A percentile compares a stretch with the other conserved stretches of the same genome.
phyloP scores from a whole-genome alignment of 179 eudicot species.

The Actinidia arguta region DNA sequence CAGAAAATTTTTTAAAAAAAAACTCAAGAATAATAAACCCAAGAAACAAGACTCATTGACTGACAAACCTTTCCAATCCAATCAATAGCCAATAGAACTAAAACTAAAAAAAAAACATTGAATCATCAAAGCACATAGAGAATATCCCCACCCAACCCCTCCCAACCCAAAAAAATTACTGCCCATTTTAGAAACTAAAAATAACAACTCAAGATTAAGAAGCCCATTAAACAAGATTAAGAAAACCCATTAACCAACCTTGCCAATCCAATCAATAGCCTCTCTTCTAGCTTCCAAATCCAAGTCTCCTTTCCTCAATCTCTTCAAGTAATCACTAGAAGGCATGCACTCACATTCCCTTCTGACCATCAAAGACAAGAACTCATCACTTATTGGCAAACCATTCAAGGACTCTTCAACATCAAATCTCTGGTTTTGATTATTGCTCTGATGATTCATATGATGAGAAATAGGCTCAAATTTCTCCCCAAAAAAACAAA shows the following conservation, averaged over 20 bases:
- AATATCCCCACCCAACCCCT: neutral
- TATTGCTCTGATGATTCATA: no score
- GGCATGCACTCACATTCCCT: conserved; percentile 55
- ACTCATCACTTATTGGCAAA: no score
- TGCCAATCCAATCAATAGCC: conserved; percentile 20
- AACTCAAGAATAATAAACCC: neutral
- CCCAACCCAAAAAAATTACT: no score
- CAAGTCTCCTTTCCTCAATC: conserved; percentile 51
- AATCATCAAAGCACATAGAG: neutral
- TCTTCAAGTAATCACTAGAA: conserved; percentile 51
- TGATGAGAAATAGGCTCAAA: no score
- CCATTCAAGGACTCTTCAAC: no score
- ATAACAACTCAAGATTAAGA: neutral
- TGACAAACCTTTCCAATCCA: neutral
- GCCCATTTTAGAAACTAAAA: neutral
- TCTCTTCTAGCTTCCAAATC: neutral
- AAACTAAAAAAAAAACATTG: neutral
- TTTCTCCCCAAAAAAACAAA: no score
- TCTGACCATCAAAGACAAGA: conserved; percentile 42
- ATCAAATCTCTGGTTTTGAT: no score
- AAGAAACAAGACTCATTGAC: neutral
- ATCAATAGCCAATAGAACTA: no score
- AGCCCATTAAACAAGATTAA: no score
- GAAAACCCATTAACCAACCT: no score
- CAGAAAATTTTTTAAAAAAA: no score